Base-by-base conservation (phyloP, 495 filamentous ascomycete species). In the Penicillium desertorum region DNA sequence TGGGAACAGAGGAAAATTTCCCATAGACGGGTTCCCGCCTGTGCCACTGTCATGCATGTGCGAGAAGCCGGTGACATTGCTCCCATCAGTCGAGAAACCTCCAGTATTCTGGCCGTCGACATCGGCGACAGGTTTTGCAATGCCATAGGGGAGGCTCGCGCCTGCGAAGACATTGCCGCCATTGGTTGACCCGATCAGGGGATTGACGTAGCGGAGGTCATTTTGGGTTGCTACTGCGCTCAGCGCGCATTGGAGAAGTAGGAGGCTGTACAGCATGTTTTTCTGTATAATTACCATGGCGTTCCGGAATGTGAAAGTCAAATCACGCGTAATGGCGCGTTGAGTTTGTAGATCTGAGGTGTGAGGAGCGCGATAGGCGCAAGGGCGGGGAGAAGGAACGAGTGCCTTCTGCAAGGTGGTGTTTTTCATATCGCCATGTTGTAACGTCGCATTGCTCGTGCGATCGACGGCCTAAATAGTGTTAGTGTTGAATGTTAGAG, bases 111-210 rank as follows among this genome's bases (percentile, higher is more conserved):
- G 79, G 45, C 80, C 82, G 51, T 81, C 81, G 30, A 84, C 86
- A 63, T 91, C 88, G 23, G 88, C 83, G 16, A 88, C 86, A 20
- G 88, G 85, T 67, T 91, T 90, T 25, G 86, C 86, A 74, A 91
- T 85, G 66, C 79, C 86, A 60, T 86, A 91, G 0, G 87, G 87
- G 14, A 89, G 68, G n/a, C 86, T 87, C 12, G 88, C 88, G 11
- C 88, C 88, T 3, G 87, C 72, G 56, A 91, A 91, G 41, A 90
- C 86, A 76, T 89, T 74, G 54, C 86, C 85, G 27, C 82, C 81
- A 58, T 78, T 79, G 27, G 65, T 79, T 59, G 79, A 79, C 16
- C 81, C 81, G 56, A 84, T 83, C 27, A 84, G 71, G 10, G 81
- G 81, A 51, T 83, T 69, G 9, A 84, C 67, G 45, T 74, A 70